Evolutionary conservation across 148 eudicot species (phyloP), one percentile per base, ranked within the genome.

Genomic region (Rhododendron simsii): DNA sequence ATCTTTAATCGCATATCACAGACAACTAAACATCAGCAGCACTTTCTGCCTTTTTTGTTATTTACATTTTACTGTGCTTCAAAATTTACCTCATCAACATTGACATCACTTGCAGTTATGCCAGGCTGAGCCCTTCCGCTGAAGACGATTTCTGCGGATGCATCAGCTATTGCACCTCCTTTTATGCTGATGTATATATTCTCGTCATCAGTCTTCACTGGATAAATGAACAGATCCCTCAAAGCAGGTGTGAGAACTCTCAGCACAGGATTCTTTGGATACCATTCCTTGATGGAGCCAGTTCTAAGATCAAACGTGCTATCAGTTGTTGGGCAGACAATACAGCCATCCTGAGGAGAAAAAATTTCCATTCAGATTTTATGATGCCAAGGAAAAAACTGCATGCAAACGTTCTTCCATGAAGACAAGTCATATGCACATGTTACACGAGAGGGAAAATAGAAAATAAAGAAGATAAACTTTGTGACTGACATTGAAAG

Each of bases 61-160:
- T 37, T 75, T 39, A 77, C 11, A 30, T 53, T 30, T 14, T 16
- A 80, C 16, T 3, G n/a, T 2, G 23, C 21, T 12, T 33, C 14
- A 30, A 3, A 81, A n/a, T 9, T 79, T 92, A 96, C 99, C 99
- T 95, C 99, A 47, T 96, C 98, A 18, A 96, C 94, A 65, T 94
- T 96, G 86, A 96, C 99, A 89, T 95, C 94, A 12, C 92, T 28
- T 44, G 99, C 94, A 4, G 98, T 96, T n/a, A 92, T 47, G 67
- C 99, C 99, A 85, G 99, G 99, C 86, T 92, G 93, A 90, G 99
- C 97, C 89, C 87, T 96, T 69, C 99, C 99, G 84, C 99, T 95
- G 83, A 96, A 96, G 86, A 96, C 91, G 45, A 96, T 93, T 91
- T 96, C 98, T 13, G 98, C 94, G 82, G 97, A 89, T 75, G 94